Evolutionary conservation across 129 eudicot genomes (phyloP).

Genomic region (Centella asiatica): DNA sequence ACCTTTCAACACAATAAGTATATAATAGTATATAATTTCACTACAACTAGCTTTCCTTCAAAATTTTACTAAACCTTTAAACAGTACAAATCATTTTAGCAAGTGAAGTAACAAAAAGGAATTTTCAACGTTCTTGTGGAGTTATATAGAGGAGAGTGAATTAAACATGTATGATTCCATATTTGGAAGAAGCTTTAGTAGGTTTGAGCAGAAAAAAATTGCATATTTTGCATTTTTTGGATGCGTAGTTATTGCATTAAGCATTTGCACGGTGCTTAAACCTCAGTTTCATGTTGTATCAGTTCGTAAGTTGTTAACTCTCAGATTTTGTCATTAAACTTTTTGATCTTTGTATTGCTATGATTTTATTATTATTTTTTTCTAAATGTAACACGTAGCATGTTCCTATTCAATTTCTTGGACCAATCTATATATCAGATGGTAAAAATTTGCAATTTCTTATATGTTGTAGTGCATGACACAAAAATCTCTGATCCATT

Average conservation of each 20-base stretch:
- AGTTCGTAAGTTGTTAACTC: constrained; percentile 24
- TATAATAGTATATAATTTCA: background rate
- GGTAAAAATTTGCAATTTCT: constrained; percentile 6
- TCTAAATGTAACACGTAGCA: background rate
- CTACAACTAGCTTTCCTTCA: background rate
- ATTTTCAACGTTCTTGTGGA: no score
- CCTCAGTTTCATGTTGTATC: constrained; percentile 29
- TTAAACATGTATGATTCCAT: constrained; percentile 46
- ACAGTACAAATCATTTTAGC: background rate
- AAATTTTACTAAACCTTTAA: background rate
- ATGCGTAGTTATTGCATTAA: constrained; percentile 30
- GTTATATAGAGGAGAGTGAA: no score
- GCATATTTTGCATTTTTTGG: constrained; percentile 29
- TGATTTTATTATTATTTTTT: background rate
- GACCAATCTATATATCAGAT: background rate
- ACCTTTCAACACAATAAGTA: background rate
- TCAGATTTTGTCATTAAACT: background rate
- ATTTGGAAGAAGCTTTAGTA: constrained; percentile 47
- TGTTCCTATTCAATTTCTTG: background rate
- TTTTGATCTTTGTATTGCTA: background rate
- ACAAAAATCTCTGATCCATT: background rate
- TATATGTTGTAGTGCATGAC: no score
- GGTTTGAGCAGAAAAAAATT: constrained; percentile 36
- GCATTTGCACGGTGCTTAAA: constrained; percentile 30
- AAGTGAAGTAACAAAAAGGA: background rate